A percentile compares a stretch with the other conserved stretches of the same genome.
Conservation (phyloP, 495 filamentous ascomycete species). For the Penicillium paradoxum region DNA sequence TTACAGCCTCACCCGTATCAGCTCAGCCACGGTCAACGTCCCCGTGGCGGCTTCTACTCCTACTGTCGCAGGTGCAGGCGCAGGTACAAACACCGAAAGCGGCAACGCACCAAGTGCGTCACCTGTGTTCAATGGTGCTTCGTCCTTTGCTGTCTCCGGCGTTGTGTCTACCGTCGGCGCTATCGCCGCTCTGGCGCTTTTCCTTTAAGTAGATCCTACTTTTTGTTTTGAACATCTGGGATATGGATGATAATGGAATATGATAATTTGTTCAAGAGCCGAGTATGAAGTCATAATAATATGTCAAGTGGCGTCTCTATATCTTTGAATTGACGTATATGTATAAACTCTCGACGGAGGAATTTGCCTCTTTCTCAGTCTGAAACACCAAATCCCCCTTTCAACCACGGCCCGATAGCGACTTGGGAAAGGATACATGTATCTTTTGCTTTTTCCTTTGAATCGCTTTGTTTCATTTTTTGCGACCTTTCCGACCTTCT, state of each 20-base stretch:
- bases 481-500: too few relatives aligned
- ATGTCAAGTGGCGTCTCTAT: neutral
- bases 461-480: too few relatives aligned
- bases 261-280: neutral
- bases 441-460: neutral
- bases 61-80: neutral
- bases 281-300: neutral
- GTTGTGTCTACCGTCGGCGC: neutral
- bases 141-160: neutral
- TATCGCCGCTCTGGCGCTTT: neutral
- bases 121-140: conserved; percentile 3
- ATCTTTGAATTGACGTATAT: too few relatives aligned
- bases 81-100: neutral
- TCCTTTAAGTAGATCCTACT: neutral
- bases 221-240: neutral
- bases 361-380: too few relatives aligned
- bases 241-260: neutral
- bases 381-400: too few relatives aligned
- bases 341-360: too few relatives aligned
- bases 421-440: too few relatives aligned
- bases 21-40: neutral
- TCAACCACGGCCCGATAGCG: too few relatives aligned
- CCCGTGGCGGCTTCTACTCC: neutral
- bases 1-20: neutral
- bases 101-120: neutral